Conservation (phyloP, 139 green algal genomes). For the Picocystis salinarum region DNA sequence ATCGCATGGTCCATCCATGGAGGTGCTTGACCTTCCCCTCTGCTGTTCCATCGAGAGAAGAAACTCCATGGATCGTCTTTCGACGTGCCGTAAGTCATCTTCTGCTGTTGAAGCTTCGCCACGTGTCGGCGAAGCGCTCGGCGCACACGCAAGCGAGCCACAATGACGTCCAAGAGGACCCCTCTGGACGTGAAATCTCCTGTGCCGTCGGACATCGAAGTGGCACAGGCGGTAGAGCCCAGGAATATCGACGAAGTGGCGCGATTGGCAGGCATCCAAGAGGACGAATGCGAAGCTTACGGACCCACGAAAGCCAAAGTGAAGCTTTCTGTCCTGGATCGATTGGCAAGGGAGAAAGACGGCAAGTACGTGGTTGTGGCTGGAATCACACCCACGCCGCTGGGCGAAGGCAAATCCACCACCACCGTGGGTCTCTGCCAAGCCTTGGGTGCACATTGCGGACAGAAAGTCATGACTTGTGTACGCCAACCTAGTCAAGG, state of each 20-base stretch:
- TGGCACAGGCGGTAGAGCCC: slow-evolving; percentile 53
- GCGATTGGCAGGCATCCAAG: slow-evolving; percentile 32
- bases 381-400: slow-evolving; percentile 89
- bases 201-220: slow-evolving; percentile 75
- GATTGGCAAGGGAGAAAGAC: slow-evolving; percentile 11
- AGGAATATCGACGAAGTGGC: slow-evolving; percentile 65
- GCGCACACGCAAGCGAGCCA: too few species aligned
- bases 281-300: slow-evolving; percentile 62
- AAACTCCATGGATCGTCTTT: too few species aligned
- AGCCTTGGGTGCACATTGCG: slow-evolving; percentile 74
- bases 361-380: slow-evolving; percentile 68
- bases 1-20: too few species aligned
- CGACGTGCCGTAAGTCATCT: too few species aligned
- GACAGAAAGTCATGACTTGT: slow-evolving; percentile 66
- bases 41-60: too few species aligned
- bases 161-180: too few species aligned
- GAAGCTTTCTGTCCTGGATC: slow-evolving; percentile 40
- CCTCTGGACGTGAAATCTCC: too few species aligned
- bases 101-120: too few species aligned
- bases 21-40: too few species aligned
- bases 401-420: slow-evolving; percentile 89
- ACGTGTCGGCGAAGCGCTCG: too few species aligned
- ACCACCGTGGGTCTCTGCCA: slow-evolving; percentile 95
- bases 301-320: slow-evolving; percentile 83
- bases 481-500: slow-evolving; percentile 89